Base-by-base conservation (phyloP, 2,329 filamentous ascomycete species). In the Scolecobasidium constrictum region DNA sequence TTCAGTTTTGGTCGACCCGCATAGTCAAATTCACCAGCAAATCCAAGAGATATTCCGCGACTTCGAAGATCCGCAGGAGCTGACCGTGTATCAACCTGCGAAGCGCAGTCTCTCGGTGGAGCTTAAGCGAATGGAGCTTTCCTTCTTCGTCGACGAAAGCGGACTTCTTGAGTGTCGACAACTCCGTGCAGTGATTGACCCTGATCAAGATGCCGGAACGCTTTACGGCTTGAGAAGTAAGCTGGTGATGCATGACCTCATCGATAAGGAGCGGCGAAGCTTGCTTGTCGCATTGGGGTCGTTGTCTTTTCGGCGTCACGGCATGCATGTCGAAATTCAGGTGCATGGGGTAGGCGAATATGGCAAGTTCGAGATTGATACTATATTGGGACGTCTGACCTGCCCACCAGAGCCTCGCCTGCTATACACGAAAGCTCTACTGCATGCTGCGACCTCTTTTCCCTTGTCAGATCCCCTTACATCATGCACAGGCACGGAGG, bases 211-310 rank as follows among this genome's bases (percentile, higher is more conserved):
- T 40, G 58, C 69, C 0, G 79, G 78, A 0, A 76, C 74, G 0
- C 67, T 73, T 50, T 72, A 82, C 45, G 79, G 80, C 0, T 59
- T 83, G 1, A 45, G 58, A 2, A 78, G 71, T 53, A 81, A 73
- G 52, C 56, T 81, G 3, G 68, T 83, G 1, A 55, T 81, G 12
- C 63, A 68, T 0, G 67, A 71, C n/a, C 41, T 52, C 0, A 45
- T 49, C 0, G 68, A 73, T 34, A 49, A 43, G 0, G 45, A 51
- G 0, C 60, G 65, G 4, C 68, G 69, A 6, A 77, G 66, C 21
- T 58, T 82, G 5, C 59, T 83, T 1, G 60, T 76, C 0, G 72
- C 78, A 45, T 74, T 12, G 1, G 73, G 75, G 0, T 4, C 41
- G 0, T 17, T 66, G 0, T 26, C 4, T 0, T 63, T 54, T 41